Conservation (phyloP, 805 yeast genomes). For the Ogataea neopini region DNA sequence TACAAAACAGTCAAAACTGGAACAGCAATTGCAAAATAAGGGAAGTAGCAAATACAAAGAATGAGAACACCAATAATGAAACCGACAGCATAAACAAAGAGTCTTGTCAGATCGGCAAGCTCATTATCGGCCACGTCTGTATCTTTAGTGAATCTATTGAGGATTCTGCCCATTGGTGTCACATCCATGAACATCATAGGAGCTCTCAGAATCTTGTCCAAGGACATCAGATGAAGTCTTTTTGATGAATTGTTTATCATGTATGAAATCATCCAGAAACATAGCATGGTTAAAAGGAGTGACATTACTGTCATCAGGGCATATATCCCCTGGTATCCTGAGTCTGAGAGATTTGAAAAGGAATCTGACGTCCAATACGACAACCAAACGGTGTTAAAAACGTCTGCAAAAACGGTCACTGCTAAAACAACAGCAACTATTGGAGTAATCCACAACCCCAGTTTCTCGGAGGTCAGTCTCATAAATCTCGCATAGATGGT, state of each 20-base stretch:
- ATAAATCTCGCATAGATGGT: conserved; percentile 51
- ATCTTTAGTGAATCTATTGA: conserved; percentile 85
- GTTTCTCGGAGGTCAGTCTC: conserved; percentile 55
- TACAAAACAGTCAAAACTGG: conserved; percentile 49
- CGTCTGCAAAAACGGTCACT: conserved; percentile 47
- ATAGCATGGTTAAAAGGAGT: conserved; percentile 42
- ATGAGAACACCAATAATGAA: conserved; percentile 32
- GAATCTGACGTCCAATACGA: conserved; percentile 71
- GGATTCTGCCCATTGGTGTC: conserved; percentile 82
- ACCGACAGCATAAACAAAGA: conserved; percentile 53
- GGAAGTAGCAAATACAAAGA: conserved; percentile 50
- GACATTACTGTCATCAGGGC: conserved; percentile 56
- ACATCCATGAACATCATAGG: conserved; percentile 85
- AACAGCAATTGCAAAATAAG: conserved; percentile 55
- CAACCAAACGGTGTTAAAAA: conserved; percentile 73
- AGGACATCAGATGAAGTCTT: conserved; percentile 59
- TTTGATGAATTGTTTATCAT: conserved; percentile 55
- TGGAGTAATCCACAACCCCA: conserved; percentile 26
- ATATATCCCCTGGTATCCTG: conserved; percentile 71
- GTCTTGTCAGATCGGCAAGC: conserved; percentile 65
- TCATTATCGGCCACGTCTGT: conserved; percentile 82
- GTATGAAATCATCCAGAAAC: conserved; percentile 49
- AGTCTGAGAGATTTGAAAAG: conserved; percentile 44
- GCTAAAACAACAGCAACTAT: conserved; percentile 13
- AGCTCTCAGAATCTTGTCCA: conserved; percentile 61